Evolutionary conservation across 371 early-diverging fungal genomes (phyloP).

Genomic region (Sporodiniella umbellata): DNA sequence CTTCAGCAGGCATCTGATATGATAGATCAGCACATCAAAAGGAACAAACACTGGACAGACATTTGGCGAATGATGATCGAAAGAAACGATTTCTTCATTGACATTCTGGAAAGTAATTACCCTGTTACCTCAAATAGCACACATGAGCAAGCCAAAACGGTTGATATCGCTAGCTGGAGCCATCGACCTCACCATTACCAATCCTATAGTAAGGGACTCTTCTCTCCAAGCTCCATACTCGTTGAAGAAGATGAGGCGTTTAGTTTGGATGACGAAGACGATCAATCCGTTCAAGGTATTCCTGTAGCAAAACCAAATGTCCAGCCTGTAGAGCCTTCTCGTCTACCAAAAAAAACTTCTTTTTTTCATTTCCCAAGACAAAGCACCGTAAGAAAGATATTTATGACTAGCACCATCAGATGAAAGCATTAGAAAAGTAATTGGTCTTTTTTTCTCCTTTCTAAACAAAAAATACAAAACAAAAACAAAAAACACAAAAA

Average conservation of each 20-base stretch:
- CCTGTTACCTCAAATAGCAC: not conserved
- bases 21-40: conserved; percentile 19
- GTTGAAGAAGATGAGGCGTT: no score
- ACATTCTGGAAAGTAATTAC: conserved; percentile 9
- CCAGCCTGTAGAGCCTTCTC: not conserved
- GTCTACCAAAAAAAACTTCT: conserved; percentile 17
- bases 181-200: conserved; percentile 7
- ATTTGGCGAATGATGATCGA: conserved; percentile 44
- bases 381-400: conserved; percentile 21
- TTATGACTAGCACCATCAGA: conserved; percentile 22
- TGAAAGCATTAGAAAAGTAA: no score
- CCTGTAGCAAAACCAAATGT: not conserved
- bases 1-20: conserved; percentile 9
- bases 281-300: not conserved
- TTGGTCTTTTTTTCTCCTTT: no score
- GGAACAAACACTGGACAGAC: conserved; percentile 39
- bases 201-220: no score
- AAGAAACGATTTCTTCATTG: conserved; percentile 21
- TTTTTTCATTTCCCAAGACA: conserved; percentile 18
- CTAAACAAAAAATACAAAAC: no score
- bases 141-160: not conserved
- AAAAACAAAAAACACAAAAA: no score
- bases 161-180: conserved; percentile 1
- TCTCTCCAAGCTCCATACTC: no score
- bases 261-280: no score